Base-by-base conservation (phyloP, 2,329 filamentous ascomycete species). In the Neopestalotiopsis clavispora region DNA sequence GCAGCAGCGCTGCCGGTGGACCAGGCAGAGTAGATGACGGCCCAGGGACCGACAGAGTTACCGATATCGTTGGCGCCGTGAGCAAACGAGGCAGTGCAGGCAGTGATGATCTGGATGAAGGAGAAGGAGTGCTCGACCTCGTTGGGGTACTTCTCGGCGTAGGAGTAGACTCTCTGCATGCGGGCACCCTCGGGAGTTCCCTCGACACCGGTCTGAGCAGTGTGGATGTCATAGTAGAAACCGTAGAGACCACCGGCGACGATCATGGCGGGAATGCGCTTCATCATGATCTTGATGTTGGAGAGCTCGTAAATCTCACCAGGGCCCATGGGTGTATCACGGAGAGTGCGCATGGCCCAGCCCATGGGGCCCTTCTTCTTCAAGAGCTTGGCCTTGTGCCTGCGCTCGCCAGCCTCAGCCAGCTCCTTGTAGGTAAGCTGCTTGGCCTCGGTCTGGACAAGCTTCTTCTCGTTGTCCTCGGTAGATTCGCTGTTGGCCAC, bases 151-250 rank as follows among this genome's bases (percentile, higher is more conserved):
- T 92, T 91, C 70, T 83, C 78, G 7, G 91, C 91, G 67, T 86
- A 78, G 40, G 83, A 83, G 78, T 94, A 94, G 69, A 92, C 90
- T 58, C 87, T 84, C 75, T 87, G 82, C 91, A 94, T 93, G 70
- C 92, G 91, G 45, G 82, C 82, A 69, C 92, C 92, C 70, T 94
- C 92, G 6, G 92, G 92, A 1, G 92, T 94, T 28, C 92, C 92
- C 13, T 84, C 77, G 59, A 93, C 86, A 76, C 92, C 92, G 66
- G 85, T 84, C 83, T 94, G 92, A 4, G 91, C 91, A 63, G 88
- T 86, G 85, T 95, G 92, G 75, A 95, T 95, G 74, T 95, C 93
- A 82, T 95, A 95, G 85, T 95, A 85, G 32, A 91, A 78, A 79
- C 93, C 93, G 78, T 95, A 95, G 65, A 94, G 87, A 17, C 84